phyloP scores from a whole-genome alignment of 805 yeast species.

The Gaillardinia entomophila region DNA sequence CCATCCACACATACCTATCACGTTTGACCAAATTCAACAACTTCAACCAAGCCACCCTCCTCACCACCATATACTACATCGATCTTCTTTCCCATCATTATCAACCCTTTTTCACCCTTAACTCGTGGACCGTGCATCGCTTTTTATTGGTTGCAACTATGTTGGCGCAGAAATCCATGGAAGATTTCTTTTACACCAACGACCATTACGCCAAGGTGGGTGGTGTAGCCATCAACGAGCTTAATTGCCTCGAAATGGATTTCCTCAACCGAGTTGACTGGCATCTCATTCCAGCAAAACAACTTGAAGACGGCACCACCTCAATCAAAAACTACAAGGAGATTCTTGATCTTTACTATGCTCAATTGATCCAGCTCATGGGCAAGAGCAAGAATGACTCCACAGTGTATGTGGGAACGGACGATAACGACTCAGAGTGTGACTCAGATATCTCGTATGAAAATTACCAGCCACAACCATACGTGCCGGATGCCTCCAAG shows the following conservation, averaged over 20 bases:
- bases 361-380: slow-evolving; percentile 36
- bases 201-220: slow-evolving; percentile 95
- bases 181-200: slow-evolving; percentile 92
- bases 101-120: slow-evolving; percentile 70
- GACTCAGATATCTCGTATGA: background rate
- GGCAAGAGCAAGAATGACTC: slow-evolving; percentile 30
- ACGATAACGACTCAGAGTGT: no score
- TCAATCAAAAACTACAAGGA: slow-evolving; percentile 29
- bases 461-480: background rate
- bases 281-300: slow-evolving; percentile 40
- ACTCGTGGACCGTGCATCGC: slow-evolving; percentile 90
- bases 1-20: slow-evolving; percentile 68
- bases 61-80: slow-evolving; percentile 83
- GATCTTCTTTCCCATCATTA: slow-evolving; percentile 77
- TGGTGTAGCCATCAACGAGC: slow-evolving; percentile 77
- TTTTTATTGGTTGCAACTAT: slow-evolving; percentile 87
- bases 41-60: slow-evolving; percentile 74
- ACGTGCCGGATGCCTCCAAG: slow-evolving; percentile 1
- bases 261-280: slow-evolving; percentile 76
- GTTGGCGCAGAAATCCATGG: slow-evolving; percentile 82
- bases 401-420: no score
- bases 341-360: slow-evolving; percentile 34
- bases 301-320: slow-evolving; percentile 12
- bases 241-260: slow-evolving; percentile 84
- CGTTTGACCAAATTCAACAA: slow-evolving; percentile 81